phyloP scores from a whole-genome alignment of 108 stramenopile species.

The Pinguiococcus pyrenoidosus region DNA sequence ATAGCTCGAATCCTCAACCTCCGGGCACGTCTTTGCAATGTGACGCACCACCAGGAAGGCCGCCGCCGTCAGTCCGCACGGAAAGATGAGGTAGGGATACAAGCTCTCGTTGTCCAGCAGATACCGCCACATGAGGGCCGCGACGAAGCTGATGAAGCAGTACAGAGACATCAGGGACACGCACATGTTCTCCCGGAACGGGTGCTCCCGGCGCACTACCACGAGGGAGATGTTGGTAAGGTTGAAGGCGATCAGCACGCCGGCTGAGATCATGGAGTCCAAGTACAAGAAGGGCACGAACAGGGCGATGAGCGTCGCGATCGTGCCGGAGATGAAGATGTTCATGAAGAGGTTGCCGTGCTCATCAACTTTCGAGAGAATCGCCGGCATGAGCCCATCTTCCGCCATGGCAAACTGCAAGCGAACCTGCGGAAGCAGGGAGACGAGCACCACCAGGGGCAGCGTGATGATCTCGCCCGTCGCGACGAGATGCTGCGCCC shows the following conservation, averaged over 20 bases:
- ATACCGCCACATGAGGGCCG: no score
- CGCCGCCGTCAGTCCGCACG: not conserved
- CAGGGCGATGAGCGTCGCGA: conserved; percentile 58
- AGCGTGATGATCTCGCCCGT: conserved; percentile 68
- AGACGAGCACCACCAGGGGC: conserved; percentile 74
- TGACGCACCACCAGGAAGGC: not conserved
- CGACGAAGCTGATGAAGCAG: no score
- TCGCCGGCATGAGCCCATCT: conserved; percentile 64
- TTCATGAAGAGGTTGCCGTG: conserved; percentile 54
- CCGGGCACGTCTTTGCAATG: not conserved
- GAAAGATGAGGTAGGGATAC: not conserved
- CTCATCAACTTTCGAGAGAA: conserved; percentile 49
- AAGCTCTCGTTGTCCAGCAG: no score
- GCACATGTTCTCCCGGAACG: no score
- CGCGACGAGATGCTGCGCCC: conserved; percentile 2
- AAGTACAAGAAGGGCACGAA: conserved; percentile 64
- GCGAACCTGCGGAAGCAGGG: conserved; percentile 71
- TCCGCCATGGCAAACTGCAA: conserved; percentile 62
- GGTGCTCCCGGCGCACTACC: not conserved
- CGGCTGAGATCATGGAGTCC: conserved; percentile 65
- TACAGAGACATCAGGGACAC: no score
- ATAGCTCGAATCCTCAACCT: not conserved
- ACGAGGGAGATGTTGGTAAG: conserved; percentile 14
- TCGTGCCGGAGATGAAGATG: conserved; percentile 51
- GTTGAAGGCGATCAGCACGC: conserved; percentile 35